Percentiles rank a stretch among this genome's conserved stretches.
Evolutionary conservation across 2,329 filamentous ascomycete genomes (phyloP).

Genomic region (Trichoderma aggressivum): DNA sequence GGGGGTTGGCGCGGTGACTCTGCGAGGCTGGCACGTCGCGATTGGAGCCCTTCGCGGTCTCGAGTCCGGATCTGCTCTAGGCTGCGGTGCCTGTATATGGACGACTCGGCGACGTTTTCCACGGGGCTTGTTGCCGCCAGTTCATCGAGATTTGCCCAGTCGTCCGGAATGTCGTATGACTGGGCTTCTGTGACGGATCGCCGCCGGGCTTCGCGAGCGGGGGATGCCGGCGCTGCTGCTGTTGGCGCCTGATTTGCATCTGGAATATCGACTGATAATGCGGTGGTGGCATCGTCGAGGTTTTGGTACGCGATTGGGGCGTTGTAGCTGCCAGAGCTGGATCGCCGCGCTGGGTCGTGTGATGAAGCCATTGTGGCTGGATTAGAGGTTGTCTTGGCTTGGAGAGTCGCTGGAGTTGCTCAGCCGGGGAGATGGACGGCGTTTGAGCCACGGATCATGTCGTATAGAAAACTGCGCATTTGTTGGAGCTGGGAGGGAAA

Average conservation of each 20-base stretch:
- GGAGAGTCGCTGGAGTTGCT: background rate
- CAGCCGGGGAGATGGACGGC: conserved; percentile 3
- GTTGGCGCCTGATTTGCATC: background rate
- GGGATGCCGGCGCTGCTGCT: background rate
- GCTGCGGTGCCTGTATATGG: conserved; percentile 20
- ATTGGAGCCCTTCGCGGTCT: conserved; percentile 15
- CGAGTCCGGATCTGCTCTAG: conserved; percentile 20
- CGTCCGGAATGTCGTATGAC: conserved; percentile 26
- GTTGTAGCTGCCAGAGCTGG: conserved; percentile 24
- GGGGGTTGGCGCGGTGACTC: conserved; percentile 18
- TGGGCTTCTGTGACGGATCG: background rate
- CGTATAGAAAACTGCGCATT: background rate
- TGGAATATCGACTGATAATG: conserved; percentile 18
- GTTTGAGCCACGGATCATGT: background rate
- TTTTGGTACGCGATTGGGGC: conserved; percentile 37
- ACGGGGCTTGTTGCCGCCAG: conserved; percentile 33
- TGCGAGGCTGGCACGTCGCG: conserved; percentile 17
- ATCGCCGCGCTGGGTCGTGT: conserved; percentile 5
- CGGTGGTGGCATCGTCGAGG: conserved; percentile 40
- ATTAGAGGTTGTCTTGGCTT: background rate
- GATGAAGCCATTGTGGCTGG: background rate
- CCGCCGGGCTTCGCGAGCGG: background rate
- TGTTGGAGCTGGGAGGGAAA: background rate
- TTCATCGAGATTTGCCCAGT: conserved; percentile 45
- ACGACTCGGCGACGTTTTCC: conserved; percentile 19